phyloP scores from a whole-genome alignment of 495 filamentous ascomycete species.

The Xylaria sp. region DNA sequence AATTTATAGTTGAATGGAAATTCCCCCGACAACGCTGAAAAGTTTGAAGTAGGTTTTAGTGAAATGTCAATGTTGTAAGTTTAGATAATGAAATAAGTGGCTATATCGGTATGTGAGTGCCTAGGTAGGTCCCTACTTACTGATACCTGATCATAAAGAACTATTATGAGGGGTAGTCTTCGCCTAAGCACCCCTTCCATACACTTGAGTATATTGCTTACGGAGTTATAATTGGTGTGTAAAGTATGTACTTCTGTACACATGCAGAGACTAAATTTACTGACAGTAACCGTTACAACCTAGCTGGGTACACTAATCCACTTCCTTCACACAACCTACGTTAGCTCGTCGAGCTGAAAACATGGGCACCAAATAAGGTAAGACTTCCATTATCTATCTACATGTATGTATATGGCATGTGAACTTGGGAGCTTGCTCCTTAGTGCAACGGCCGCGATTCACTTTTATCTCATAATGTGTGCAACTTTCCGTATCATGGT shows the following conservation, averaged over 20 bases:
- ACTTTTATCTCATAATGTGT: background rate
- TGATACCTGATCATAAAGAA: background rate
- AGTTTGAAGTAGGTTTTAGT: background rate
- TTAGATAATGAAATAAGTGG: background rate
- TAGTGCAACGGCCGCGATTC: background rate
- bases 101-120: no score
- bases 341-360: conserved; percentile 13
- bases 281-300: background rate
- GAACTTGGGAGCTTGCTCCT: background rate
- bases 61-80: background rate
- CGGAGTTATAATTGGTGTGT: background rate
- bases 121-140: no score
- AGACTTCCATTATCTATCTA: no score
- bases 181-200: no score
- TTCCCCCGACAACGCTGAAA: background rate
- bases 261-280: background rate
- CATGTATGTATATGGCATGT: background rate
- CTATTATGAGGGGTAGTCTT: background rate
- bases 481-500: background rate
- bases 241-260: no score
- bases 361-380: conserved; percentile 1
- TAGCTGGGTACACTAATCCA: background rate
- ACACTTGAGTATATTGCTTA: no score
- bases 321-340: background rate
- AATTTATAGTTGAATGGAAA: background rate